These are phyloP conservation scores for Ascochyta pisi DNA, from an alignment of 2,329 filamentous ascomycete species.

Conservation along the genomic window DNA sequence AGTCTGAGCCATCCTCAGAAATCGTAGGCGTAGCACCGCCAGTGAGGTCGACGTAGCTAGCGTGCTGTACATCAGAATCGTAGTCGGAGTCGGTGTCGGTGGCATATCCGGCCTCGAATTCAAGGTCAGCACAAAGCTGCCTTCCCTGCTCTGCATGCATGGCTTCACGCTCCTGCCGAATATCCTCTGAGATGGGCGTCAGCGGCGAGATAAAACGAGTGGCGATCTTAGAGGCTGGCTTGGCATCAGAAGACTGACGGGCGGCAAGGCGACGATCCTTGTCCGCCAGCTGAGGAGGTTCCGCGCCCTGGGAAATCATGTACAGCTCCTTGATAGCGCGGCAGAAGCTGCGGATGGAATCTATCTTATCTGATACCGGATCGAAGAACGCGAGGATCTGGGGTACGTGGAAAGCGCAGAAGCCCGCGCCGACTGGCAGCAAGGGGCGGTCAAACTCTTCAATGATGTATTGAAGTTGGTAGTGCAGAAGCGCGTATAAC, in stretches of 20 bases:
- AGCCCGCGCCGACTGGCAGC: neutral
- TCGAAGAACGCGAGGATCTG: neutral
- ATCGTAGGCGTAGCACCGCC: slow-evolving; percentile 10
- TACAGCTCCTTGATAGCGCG: neutral
- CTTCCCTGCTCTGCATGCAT: slow-evolving; percentile 3
- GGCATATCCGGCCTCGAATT: neutral
- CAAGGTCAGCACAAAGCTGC: neutral
- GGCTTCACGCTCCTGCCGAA: slow-evolving; percentile 3
- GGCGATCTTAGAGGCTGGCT: slow-evolving; percentile 5
- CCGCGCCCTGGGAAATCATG: neutral
- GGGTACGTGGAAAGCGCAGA: neutral
- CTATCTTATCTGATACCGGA: neutral
- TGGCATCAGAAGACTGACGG: neutral
- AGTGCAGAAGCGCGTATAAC: neutral
- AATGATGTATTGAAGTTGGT: slow-evolving; percentile 1
- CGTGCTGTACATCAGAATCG: slow-evolving; percentile 6
- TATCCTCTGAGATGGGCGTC: slow-evolving; percentile 11
- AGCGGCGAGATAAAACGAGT: slow-evolving; percentile 5
- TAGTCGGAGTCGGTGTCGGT: slow-evolving; percentile 7
- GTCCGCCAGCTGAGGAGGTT: neutral
- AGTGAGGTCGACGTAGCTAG: slow-evolving; percentile 10
- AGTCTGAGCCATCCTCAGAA: slow-evolving; percentile 11
- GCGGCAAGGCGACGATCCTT: no score
- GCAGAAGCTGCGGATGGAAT: neutral
- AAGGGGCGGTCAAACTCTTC: neutral